Evolutionary conservation across 1,139 yeast species (phyloP).

Genomic region (Saccharomycopsis crataegensis): DNA sequence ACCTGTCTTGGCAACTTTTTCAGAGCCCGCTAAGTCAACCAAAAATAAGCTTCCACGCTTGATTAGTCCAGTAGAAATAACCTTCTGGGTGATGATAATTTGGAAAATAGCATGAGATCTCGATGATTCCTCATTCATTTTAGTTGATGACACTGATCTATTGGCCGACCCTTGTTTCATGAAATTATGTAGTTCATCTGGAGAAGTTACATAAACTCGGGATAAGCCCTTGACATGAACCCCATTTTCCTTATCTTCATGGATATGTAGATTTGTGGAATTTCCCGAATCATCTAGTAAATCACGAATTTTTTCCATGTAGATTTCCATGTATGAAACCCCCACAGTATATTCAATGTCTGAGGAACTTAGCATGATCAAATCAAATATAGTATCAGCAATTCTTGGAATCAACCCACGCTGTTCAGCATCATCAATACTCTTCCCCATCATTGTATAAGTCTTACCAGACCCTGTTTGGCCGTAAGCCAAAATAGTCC

Average conservation of each 20-base stretch:
- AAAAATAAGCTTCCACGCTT: conserved; percentile 65
- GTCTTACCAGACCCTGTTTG: conserved; percentile 89
- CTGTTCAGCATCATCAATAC: conserved; percentile 28
- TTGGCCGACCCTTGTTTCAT: conserved; percentile 48
- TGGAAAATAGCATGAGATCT: conserved; percentile 80
- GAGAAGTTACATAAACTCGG: conserved; percentile 50
- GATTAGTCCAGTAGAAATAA: conserved; percentile 44
- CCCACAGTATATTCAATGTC: conserved; percentile 60
- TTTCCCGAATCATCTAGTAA: conserved; percentile 32
- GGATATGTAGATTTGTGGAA: conserved; percentile 39
- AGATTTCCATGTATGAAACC: conserved; percentile 75
- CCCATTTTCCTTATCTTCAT: conserved; percentile 60
- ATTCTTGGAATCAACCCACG: conserved; percentile 72
- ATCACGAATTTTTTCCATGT: conserved; percentile 72
- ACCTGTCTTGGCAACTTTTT: conserved; percentile 77
- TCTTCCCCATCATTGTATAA: conserved; percentile 74
- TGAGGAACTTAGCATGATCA: conserved; percentile 43
- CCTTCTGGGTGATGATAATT: conserved; percentile 55
- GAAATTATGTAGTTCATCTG: conserved; percentile 51
- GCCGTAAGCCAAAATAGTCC: conserved; percentile 81
- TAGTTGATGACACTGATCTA: conserved; percentile 56
- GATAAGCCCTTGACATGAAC: conserved; percentile 64
- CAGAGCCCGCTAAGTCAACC: conserved; percentile 88
- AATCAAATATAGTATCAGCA: conserved; percentile 54
- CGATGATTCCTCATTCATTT: conserved; percentile 70